A percentile compares a stretch with the other conserved stretches of the same genome.
These are phyloP conservation scores for Conidiobolus incongruus DNA, from an alignment of 371 early-diverging fungal species.

Conservation along the genomic window DNA sequence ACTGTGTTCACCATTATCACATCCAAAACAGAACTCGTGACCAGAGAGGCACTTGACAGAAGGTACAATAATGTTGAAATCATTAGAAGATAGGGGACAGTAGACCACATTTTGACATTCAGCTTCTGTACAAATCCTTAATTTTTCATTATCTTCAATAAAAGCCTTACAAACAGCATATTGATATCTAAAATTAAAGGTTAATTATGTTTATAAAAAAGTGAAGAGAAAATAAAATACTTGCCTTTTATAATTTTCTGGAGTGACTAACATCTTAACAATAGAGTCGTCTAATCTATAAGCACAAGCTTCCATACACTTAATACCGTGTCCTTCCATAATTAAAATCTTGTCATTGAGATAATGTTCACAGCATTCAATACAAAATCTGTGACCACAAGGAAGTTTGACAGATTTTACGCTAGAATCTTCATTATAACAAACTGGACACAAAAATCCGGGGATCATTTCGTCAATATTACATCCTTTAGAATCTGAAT, in stretches of 20 bases:
- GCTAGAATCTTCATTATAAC: conserved; percentile 40
- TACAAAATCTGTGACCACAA: conserved; percentile 78
- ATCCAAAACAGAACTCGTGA: conserved; percentile 82
- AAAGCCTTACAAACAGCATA: conserved; percentile 24
- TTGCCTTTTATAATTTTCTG: conserved; percentile 21
- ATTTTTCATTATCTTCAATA: conserved; percentile 58
- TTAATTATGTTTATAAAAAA: too few species aligned
- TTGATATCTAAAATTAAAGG: background rate
- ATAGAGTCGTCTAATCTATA: conserved; percentile 60
- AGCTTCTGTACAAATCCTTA: conserved; percentile 91
- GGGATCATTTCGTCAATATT: conserved; percentile 9
- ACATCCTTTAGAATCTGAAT: too few species aligned
- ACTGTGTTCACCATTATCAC: conserved; percentile 67
- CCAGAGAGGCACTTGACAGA: conserved; percentile 67
- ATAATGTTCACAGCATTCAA: conserved; percentile 62
- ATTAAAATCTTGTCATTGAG: conserved; percentile 59
- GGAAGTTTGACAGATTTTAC: conserved; percentile 37
- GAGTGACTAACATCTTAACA: conserved; percentile 32
- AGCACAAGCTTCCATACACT: conserved; percentile 66
- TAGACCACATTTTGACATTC: conserved; percentile 87
- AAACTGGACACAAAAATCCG: conserved; percentile 69
- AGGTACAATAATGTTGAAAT: conserved; percentile 55
- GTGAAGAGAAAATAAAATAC: conserved; percentile 3
- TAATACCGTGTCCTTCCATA: conserved; percentile 62
- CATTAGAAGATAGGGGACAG: conserved; percentile 46